phyloP scores from a whole-genome alignment of 2,329 filamentous ascomycete species.

The Hymenoscyphus occultus region DNA sequence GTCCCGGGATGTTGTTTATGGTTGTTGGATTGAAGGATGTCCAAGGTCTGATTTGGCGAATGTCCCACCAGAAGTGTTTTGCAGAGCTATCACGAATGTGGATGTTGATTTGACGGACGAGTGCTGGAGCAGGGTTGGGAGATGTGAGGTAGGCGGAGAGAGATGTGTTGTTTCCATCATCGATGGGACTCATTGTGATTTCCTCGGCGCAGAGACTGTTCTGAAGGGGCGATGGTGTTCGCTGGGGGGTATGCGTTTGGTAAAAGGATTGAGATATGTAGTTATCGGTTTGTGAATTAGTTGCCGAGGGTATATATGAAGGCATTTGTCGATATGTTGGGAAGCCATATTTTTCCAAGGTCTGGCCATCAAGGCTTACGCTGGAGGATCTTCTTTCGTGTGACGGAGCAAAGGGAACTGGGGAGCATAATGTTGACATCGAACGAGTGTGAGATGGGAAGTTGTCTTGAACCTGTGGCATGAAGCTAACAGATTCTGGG shows the following conservation, averaged over 20 bases:
- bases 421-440: conserved; percentile 35
- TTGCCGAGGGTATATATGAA: conserved; percentile 42
- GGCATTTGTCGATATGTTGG: conserved; percentile 81
- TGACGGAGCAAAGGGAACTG: conserved; percentile 36
- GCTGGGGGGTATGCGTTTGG: conserved; percentile 32
- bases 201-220: conserved; percentile 34
- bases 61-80: conserved; percentile 94
- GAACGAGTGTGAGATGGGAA: conserved; percentile 31
- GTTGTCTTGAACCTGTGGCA: conserved; percentile 24
- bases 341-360: conserved; percentile 71
- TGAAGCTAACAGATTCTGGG: conserved; percentile 51
- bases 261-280: conserved; percentile 45
- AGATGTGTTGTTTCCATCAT: conserved; percentile 55
- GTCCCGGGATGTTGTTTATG: conserved; percentile 69
- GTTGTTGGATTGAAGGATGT: conserved; percentile 70
- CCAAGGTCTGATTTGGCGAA: conserved; percentile 85
- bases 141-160: conserved; percentile 75
- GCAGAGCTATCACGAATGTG: conserved; percentile 62
- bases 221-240: conserved; percentile 45
- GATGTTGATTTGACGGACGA: conserved; percentile 77
- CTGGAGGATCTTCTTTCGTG: conserved; percentile 61
- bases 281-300: conserved; percentile 40
- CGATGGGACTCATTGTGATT: conserved; percentile 32
- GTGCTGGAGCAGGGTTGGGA: conserved; percentile 75
- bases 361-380: conserved; percentile 63